Percentiles rank a stretch among this genome's conserved stretches.
Evolutionary conservation across 345 rosid species (phyloP).

Genomic region (Gossypium anomalum): DNA sequence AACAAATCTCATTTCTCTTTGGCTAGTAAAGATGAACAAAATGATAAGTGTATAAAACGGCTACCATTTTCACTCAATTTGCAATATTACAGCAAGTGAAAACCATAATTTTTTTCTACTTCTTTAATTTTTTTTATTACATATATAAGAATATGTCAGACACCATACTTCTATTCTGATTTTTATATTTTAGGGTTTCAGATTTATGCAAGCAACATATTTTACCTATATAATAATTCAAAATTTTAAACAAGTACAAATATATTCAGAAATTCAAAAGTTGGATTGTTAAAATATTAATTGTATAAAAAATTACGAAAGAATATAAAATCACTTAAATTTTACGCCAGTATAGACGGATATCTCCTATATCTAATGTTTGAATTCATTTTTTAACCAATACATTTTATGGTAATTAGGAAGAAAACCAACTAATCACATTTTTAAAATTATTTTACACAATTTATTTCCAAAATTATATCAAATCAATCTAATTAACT

Average conservation of each 20-base stretch:
- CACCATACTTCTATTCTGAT: background rate
- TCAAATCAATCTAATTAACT: background rate
- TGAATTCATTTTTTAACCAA: no score
- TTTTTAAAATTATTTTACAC: background rate
- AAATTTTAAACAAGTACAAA: no score
- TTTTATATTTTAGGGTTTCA: no score
- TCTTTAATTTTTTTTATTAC: background rate
- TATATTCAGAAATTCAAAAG: no score
- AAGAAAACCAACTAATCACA: background rate
- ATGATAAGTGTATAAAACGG: background rate
- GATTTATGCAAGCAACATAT: no score
- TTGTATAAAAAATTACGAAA: no score
- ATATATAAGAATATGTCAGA: background rate
- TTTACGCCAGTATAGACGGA: rapidly evolving
- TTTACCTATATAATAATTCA: no score
- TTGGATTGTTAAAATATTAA: no score
- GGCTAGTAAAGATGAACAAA: background rate
- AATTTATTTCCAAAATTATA: background rate
- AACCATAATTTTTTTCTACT: no score
- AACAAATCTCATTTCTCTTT: background rate
- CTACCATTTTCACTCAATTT: background rate
- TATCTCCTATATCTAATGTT: no score
- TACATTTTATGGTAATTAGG: background rate
- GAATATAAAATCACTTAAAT: no score
- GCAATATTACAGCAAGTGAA: background rate